Evolutionary conservation across 208 protist genomes (phyloP).

Genomic region (Trypanosoma cruzi): DNA sequence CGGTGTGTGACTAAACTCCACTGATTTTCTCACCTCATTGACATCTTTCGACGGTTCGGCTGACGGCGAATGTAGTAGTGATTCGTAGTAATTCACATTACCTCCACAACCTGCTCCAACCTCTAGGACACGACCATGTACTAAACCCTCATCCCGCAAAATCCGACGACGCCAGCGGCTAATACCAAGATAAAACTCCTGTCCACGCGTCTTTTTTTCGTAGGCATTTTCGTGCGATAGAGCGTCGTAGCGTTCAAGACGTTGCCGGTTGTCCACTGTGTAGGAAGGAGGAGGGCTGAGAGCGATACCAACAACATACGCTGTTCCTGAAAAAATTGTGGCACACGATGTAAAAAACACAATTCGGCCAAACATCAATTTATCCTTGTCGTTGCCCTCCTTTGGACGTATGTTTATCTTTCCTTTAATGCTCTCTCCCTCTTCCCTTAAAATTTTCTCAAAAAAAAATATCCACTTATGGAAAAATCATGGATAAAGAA

Average conservation of each 20-base stretch:
- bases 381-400: not conserved
- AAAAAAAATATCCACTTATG: no score
- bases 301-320: conserved; percentile 68
- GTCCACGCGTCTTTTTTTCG: conserved; percentile 77
- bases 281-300: conserved; percentile 68
- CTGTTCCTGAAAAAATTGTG: conserved; percentile 67
- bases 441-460: not conserved
- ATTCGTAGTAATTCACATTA: conserved; percentile 68
- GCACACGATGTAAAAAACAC: conserved; percentile 47
- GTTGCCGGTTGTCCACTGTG: conserved; percentile 75
- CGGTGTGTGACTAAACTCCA: not conserved
- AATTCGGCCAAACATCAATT: conserved; percentile 27
- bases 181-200: conserved; percentile 87
- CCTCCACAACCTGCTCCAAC: conserved; percentile 83
- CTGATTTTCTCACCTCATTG: conserved; percentile 2
- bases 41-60: not conserved
- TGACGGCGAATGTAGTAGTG: conserved; percentile 2
- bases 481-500: not conserved
- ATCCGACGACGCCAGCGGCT: conserved; percentile 71
- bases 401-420: not conserved
- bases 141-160: conserved; percentile 63
- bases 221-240: conserved; percentile 71
- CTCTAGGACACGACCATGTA: conserved; percentile 77
- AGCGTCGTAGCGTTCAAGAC: conserved; percentile 68
- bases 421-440: no score